phyloP scores from a whole-genome alignment of 495 filamentous ascomycete genomes.

The Penicillium desertorum region DNA sequence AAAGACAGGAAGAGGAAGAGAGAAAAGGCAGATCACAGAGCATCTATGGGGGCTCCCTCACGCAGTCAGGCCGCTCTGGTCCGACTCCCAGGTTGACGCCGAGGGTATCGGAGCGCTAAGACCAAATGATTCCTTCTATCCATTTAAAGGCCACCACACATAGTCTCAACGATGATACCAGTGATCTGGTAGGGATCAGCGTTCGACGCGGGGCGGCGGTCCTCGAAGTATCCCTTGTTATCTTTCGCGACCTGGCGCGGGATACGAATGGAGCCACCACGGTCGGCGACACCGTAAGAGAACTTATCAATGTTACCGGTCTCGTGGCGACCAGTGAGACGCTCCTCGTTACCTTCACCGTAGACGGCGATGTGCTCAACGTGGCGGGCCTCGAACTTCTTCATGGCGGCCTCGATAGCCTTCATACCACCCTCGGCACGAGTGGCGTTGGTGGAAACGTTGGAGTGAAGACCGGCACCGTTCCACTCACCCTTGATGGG shows the following conservation, averaged over 20 bases:
- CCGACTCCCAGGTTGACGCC: conserved; percentile 46
- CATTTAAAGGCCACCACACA: conserved; percentile 49
- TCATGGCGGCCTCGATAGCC: conserved; percentile 79
- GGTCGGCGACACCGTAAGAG: conserved; percentile 93
- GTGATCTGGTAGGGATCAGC: conserved; percentile 97
- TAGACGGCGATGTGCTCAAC: conserved; percentile 96
- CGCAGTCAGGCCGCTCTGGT: conserved; percentile 44
- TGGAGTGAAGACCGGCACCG: conserved; percentile 96
- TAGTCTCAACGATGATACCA: conserved; percentile 84
- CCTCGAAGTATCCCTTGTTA: conserved; percentile 98
- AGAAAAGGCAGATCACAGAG: conserved; percentile 17
- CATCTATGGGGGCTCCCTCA: conserved; percentile 41
- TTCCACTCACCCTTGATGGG: conserved; percentile 99
- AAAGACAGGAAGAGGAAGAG: conserved; percentile 12
- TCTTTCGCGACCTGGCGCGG: conserved; percentile 87
- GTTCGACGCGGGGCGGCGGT: conserved; percentile 91
- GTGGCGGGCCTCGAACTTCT: conserved; percentile 87
- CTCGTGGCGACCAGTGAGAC: conserved; percentile 95
- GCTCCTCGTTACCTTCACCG: conserved; percentile 87
- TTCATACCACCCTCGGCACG: conserved; percentile 94
- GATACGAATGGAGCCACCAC: conserved; percentile 90
- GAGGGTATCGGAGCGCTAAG: conserved; percentile 52
- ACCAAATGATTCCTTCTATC: conserved; percentile 37
- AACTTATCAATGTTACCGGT: conserved; percentile 92
- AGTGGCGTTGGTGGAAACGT: conserved; percentile 86